Percentiles rank a stretch among this genome's conserved stretches.
Evolutionary conservation across 805 yeast species (phyloP).

Genomic region (Osmozyma mogii): DNA sequence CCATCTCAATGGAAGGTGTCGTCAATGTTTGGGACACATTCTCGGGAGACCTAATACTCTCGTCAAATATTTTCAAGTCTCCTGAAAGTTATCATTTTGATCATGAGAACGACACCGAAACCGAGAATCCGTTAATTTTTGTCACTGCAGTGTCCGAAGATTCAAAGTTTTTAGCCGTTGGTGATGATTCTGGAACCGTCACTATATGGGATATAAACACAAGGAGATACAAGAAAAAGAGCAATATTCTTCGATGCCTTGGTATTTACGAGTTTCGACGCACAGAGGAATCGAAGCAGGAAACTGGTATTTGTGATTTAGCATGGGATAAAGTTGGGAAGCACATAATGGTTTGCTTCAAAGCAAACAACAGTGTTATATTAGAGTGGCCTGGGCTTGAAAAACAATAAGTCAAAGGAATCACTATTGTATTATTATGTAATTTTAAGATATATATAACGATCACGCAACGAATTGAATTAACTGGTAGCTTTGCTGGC

Average conservation of each 20-base stretch:
- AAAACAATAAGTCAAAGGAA: no score
- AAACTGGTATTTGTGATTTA: slow-evolving; percentile 29
- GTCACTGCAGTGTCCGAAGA: slow-evolving; percentile 46
- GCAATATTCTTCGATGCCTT: slow-evolving; percentile 18
- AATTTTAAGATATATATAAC: no score
- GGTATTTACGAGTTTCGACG: slow-evolving; percentile 15
- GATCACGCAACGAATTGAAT: no score
- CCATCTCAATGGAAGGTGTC: slow-evolving; percentile 62
- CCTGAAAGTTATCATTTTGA: slow-evolving; percentile 15
- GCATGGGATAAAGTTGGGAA: slow-evolving; percentile 26
- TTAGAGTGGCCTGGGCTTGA: no score
- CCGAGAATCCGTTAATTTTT: slow-evolving; percentile 38
- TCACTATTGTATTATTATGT: no score
- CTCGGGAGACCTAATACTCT: slow-evolving; percentile 30
- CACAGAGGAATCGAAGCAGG: slow-evolving; percentile 3
- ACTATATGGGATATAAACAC: slow-evolving; percentile 40
- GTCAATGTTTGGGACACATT: slow-evolving; percentile 59
- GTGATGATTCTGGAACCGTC: slow-evolving; percentile 57
- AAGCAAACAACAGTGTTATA: slow-evolving; percentile 19
- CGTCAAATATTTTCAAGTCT: slow-evolving; percentile 23
- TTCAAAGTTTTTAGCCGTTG: slow-evolving; percentile 46
- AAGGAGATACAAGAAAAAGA: slow-evolving; percentile 6
- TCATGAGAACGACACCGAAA: slow-evolving; percentile 5
- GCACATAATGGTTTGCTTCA: slow-evolving; percentile 24
- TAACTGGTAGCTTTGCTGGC: no score